Conservation (phyloP, 495 filamentous ascomycete genomes). For the Niebla homalea region DNA sequence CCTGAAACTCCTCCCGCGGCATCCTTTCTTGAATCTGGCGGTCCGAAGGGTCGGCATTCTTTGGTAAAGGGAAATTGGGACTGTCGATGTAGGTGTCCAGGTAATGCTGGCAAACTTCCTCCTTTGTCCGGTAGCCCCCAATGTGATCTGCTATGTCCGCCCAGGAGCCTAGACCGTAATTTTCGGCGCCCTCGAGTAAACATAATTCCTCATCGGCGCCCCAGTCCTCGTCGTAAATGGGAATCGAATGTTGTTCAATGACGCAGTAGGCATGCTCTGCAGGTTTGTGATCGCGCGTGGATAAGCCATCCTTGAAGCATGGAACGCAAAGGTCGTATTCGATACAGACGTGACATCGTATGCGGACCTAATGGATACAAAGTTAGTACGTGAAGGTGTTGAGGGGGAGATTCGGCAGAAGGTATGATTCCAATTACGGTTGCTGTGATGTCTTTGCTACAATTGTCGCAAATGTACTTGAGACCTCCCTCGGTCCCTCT, state of each 20-base stretch:
- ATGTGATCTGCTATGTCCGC: constrained; percentile 97
- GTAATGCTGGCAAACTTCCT: constrained; percentile 91
- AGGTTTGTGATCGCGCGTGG: constrained; percentile 71
- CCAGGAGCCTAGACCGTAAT: constrained; percentile 94
- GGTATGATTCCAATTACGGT: constrained; percentile 47
- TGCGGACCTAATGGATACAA: constrained; percentile 56
- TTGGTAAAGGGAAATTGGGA: constrained; percentile 69
- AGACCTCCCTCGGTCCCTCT: constrained; percentile 83
- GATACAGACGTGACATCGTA: constrained; percentile 71
- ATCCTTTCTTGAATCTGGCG: constrained; percentile 61
- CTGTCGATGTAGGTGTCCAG: constrained; percentile 76
- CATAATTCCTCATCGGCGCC: constrained; percentile 92
- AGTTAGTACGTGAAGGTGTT: neutral
- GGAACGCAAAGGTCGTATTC: constrained; percentile 96
- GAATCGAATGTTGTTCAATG: constrained; percentile 95
- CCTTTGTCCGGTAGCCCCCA: constrained; percentile 82
- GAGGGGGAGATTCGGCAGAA: neutral
- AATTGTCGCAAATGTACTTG: constrained; percentile 93
- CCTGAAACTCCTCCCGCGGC: constrained; percentile 84
- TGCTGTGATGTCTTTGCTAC: constrained; percentile 86
- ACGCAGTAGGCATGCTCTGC: constrained; percentile 76
- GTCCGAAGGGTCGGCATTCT: constrained; percentile 68
- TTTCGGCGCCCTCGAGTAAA: constrained; percentile 90
- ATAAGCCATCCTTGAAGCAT: constrained; percentile 73
- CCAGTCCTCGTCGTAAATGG: constrained; percentile 91